Percentiles rank a stretch among this genome's conserved stretches.
Conservation (phyloP, 768 basidiomycete species). For the Leccinellum rugosiceps region DNA sequence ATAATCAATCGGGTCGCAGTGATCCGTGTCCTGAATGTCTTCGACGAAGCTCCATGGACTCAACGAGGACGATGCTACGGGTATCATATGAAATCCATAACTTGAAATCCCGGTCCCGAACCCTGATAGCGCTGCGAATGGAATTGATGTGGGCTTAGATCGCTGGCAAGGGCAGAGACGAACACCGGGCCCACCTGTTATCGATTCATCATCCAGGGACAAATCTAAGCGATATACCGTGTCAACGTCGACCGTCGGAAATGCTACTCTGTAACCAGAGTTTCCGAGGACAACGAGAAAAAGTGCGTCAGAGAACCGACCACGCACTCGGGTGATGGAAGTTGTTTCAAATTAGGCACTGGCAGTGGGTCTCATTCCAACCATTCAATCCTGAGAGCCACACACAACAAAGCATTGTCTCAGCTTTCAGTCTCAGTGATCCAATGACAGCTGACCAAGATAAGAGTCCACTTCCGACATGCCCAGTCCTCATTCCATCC, state of each 20-base stretch:
- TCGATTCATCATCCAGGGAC: constrained; percentile 1
- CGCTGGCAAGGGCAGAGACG: background rate
- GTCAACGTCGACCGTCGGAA: constrained; percentile 1
- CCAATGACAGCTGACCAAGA: background rate
- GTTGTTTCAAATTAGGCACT: constrained; percentile 2
- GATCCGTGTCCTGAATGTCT: background rate
- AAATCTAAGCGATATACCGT: background rate
- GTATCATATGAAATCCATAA: constrained; percentile 13
- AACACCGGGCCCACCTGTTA: background rate
- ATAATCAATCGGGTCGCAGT: background rate
- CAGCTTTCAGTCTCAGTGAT: background rate
- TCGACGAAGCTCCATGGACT: constrained; percentile 7
- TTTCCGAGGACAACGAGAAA: constrained; percentile 6
- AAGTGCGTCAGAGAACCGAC: background rate
- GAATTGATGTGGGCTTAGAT: constrained; percentile 1
- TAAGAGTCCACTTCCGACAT: background rate
- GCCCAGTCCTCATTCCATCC: background rate
- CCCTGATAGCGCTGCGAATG: constrained; percentile 2
- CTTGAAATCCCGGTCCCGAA: background rate
- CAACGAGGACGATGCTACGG: background rate
- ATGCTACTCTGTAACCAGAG: constrained; percentile 9
- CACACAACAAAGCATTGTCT: background rate
- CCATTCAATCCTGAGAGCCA: background rate
- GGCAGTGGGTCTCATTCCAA: background rate
- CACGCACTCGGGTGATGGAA: background rate